Base-by-base conservation (phyloP, 1,284 basidiomycete genomes). In the Apiotrichum domesticum region DNA sequence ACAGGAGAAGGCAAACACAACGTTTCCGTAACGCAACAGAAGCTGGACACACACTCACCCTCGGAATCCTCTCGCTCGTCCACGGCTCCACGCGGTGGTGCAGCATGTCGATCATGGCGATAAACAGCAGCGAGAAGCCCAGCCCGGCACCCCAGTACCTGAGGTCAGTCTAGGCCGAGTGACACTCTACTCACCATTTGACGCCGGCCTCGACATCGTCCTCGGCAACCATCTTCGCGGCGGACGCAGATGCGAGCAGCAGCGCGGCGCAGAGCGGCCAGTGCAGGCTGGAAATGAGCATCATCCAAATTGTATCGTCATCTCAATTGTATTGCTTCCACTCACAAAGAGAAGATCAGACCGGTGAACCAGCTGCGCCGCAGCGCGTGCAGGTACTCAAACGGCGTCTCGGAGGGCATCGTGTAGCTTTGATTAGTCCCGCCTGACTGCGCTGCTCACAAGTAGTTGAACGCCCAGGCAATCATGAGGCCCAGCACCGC, bases 391-490 rank as follows among this genome's bases (percentile, higher is more conserved):
- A 73, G 63, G 47, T 75, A 77, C 47, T 14, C 29, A 32, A 43
- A 51, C 13, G 50, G 50, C 33, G 41, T 35, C 32, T 51, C 50
- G 11, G 40, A 33, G 39, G 14, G 43, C 7, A 15, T 13, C 6
- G 50, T 42, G 41, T 51, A 39, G 37, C 37, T 39, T 8, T 9
- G 13, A 5, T 39, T 8, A 39, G 37, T 29, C 21, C 32, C 15
- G 14, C 21, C n/a, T 43, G 42, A n/a, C 15, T n/a, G 11, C 46
- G 21, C 15, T 40, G 42, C 66, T 39, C 37, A 78, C 53, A 79
- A 57, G 69, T 75, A 78, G 58, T 76, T 75, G 35, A 78, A 53
- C 9, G 74, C 73, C 71, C 77, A 79, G 0, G 77, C 78, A 6
- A 76, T 65, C 65, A 79, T 74, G 40, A 79, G 68, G 7, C 74